Percentiles rank a stretch among this genome's conserved stretches.
phyloP scores from a whole-genome alignment of 305 asterid genomes.

The Plantago lanceolata region DNA sequence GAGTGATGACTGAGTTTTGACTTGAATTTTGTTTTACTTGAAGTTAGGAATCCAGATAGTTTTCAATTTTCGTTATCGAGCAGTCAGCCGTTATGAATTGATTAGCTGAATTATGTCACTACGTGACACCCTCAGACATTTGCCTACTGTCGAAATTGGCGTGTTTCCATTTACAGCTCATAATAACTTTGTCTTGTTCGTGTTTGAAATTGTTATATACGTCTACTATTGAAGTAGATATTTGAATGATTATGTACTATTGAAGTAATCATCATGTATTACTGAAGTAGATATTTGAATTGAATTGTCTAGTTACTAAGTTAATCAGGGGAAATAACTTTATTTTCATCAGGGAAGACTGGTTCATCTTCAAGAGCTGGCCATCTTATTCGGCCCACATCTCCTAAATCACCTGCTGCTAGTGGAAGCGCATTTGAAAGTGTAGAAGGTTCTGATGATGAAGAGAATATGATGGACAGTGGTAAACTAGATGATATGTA shows the following conservation, averaged over 20 bases:
- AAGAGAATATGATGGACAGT: constrained; percentile 56
- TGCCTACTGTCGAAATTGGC: background rate
- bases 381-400: constrained; percentile 59
- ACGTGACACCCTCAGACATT: background rate
- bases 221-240: too few relatives aligned
- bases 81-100: background rate
- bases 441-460: constrained; percentile 90
- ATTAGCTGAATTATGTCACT: background rate
- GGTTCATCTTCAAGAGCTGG: constrained; percentile 43
- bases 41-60: constrained; percentile 8
- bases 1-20: constrained; percentile 4
- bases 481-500: constrained; percentile 51
- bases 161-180: background rate
- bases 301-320: background rate
- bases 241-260: background rate
- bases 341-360: constrained; percentile 23
- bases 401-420: constrained; percentile 91
- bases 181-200: background rate
- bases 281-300: too few relatives aligned
- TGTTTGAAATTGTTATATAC: background rate
- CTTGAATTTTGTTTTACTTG: constrained; percentile 4
- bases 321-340: background rate
- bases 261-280: too few relatives aligned
- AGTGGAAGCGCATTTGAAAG: constrained; percentile 93
- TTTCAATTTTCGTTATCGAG: background rate